Conservation (phyloP, 371 early-diverging fungal genomes). For the Dichotomocladium elegans region DNA sequence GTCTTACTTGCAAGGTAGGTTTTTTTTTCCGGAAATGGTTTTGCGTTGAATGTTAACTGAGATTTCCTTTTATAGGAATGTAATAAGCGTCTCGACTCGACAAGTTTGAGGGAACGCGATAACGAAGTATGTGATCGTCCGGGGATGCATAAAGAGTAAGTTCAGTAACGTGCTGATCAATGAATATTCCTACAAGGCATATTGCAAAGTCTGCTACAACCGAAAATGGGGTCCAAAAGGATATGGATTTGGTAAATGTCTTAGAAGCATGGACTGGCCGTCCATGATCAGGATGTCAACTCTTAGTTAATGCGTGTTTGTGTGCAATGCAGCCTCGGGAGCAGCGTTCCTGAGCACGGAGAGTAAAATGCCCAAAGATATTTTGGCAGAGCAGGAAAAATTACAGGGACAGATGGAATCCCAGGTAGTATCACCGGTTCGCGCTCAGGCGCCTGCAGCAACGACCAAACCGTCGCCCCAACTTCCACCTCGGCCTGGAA, state of each 20-base stretch:
- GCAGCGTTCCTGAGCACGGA: slow-evolving; percentile 47
- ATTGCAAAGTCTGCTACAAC: slow-evolving; percentile 43
- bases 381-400: slow-evolving; percentile 24
- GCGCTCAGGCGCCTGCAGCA: slow-evolving; percentile 6
- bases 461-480: slow-evolving; percentile 1
- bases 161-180: neutral
- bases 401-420: slow-evolving; percentile 1
- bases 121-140: slow-evolving; percentile 29
- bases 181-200: too few relatives aligned
- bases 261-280: neutral
- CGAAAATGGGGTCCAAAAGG: slow-evolving; percentile 53
- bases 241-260: slow-evolving; percentile 42
- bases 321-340: slow-evolving; percentile 43
- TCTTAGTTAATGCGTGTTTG: neutral
- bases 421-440: neutral
- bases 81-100: slow-evolving; percentile 46
- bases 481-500: neutral
- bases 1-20: slow-evolving; percentile 43
- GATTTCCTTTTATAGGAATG: slow-evolving; percentile 29
- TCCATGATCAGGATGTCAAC: too few relatives aligned
- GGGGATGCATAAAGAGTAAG: neutral
- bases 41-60: neutral
- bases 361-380: slow-evolving; percentile 38
- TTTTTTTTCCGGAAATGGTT: neutral
- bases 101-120: slow-evolving; percentile 35